phyloP scores from a whole-genome alignment of 164 flowering plant genomes.

The Amborella trichopoda region DNA sequence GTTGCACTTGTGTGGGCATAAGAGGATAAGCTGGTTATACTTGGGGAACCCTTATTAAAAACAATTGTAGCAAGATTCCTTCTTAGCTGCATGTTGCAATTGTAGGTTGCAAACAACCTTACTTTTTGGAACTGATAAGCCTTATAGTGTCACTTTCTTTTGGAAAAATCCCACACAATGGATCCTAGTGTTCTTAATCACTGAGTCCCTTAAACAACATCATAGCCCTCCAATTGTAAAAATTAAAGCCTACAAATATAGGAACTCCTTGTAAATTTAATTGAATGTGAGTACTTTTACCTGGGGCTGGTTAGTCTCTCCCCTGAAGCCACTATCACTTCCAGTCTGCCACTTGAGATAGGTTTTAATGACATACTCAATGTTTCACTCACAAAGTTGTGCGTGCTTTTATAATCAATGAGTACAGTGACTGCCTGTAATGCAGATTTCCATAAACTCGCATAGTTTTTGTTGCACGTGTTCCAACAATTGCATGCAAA shows the following conservation, averaged over 20 bases:
- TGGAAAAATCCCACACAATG: slow-evolving; percentile 2
- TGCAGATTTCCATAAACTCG: background rate
- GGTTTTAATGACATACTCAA: too few relatives aligned
- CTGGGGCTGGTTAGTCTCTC: background rate
- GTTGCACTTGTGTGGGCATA: background rate
- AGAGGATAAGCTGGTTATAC: slow-evolving; percentile 1
- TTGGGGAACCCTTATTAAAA: too few relatives aligned
- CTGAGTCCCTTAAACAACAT: slow-evolving; percentile 4
- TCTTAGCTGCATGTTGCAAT: background rate
- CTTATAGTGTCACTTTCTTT: background rate
- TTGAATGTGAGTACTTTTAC: background rate
- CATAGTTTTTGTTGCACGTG: background rate
- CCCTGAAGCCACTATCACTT: slow-evolving; percentile 2
- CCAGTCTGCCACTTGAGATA: too few relatives aligned
- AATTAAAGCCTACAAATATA: background rate
- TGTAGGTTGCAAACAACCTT: too few relatives aligned
- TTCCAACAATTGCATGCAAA: background rate
- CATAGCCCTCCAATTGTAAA: background rate
- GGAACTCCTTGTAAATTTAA: background rate
- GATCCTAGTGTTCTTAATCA: background rate
- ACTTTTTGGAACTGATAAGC: background rate
- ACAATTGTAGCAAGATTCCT: too few relatives aligned
- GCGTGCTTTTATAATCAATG: too few relatives aligned
- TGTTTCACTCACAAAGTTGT: too few relatives aligned
- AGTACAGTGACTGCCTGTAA: too few relatives aligned